phyloP scores from a whole-genome alignment of 2,329 filamentous ascomycete species.

The Byssochlamys sp. region DNA sequence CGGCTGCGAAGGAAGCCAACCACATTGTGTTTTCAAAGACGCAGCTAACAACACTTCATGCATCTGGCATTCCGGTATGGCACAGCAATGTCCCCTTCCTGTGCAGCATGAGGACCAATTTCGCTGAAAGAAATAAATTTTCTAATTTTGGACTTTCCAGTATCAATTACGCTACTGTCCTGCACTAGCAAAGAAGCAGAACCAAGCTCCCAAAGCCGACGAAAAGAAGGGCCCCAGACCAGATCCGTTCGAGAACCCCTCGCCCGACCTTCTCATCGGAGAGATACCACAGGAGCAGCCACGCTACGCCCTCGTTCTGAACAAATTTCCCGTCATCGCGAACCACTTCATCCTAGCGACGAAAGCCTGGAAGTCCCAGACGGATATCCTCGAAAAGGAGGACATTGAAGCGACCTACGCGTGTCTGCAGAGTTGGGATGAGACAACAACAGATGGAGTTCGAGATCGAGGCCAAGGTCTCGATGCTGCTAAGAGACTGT shows the following conservation, averaged over 20 bases:
- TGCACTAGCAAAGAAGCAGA: constrained; percentile 37
- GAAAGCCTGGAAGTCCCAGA: constrained; percentile 33
- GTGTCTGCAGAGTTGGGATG: constrained; percentile 34
- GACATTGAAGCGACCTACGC: constrained; percentile 34
- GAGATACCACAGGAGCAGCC: constrained; percentile 26
- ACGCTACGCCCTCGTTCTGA: constrained; percentile 35
- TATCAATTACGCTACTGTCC: constrained; percentile 43
- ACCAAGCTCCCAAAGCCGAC: constrained; percentile 14
- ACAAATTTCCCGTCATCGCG: constrained; percentile 41
- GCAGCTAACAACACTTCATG: constrained; percentile 27
- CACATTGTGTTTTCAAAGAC: constrained; percentile 32
- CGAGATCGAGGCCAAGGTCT: too few relatives aligned
- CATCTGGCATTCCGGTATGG: constrained; percentile 26
- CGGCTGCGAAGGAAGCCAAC: constrained; percentile 25
- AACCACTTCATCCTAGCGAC: constrained; percentile 44
- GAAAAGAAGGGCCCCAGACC: constrained; percentile 19
- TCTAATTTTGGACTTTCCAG: constrained; percentile 14
- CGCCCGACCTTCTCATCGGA: constrained; percentile 33
- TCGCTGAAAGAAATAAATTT: not conserved
- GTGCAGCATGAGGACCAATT: not conserved
- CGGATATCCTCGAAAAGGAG: constrained; percentile 32
- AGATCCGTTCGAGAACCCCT: constrained; percentile 38
- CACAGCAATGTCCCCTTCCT: not conserved
- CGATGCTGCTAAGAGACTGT: constrained; percentile 20
- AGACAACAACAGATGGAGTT: not conserved